Evolutionary conservation across 495 filamentous ascomycete species (phyloP).

Genomic region (Aspergillus sclerotiicarbonarius): DNA sequence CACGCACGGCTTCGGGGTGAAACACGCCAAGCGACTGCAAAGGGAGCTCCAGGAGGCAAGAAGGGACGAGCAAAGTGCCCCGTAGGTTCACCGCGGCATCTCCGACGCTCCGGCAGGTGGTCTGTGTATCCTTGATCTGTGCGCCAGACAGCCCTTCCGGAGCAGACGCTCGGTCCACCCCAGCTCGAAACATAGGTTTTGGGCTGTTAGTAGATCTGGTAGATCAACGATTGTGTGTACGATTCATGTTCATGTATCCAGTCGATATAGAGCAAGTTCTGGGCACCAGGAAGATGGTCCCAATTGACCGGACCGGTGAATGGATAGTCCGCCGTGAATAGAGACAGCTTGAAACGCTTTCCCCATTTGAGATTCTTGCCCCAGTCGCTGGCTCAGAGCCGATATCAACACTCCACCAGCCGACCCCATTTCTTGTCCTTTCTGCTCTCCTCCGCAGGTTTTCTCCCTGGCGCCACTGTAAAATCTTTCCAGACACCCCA

Average conservation of each 20-base stretch:
- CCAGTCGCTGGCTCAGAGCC: not conserved
- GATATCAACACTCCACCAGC: not conserved
- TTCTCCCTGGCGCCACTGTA: too few relatives aligned
- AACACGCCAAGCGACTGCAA: slow-evolving; percentile 37
- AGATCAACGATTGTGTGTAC: not conserved
- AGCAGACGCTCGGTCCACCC: not conserved
- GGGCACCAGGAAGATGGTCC: not conserved
- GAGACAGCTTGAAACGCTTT: too few relatives aligned
- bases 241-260: not conserved
- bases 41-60: slow-evolving; percentile 23
- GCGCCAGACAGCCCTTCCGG: not conserved
- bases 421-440: not conserved
- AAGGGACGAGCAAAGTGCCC: not conserved
- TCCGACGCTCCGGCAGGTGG: not conserved
- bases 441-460: not conserved
- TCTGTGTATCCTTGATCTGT: not conserved
- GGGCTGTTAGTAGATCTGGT: not conserved
- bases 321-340: not conserved
- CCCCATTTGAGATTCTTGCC: not conserved
- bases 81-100: not conserved
- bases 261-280: not conserved
- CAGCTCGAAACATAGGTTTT: not conserved
- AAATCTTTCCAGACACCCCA: too few relatives aligned
- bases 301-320: not conserved
- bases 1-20: slow-evolving; percentile 42